Base-by-base conservation (phyloP, 2,329 filamentous ascomycete genomes). In the Orbilia oligospora region DNA sequence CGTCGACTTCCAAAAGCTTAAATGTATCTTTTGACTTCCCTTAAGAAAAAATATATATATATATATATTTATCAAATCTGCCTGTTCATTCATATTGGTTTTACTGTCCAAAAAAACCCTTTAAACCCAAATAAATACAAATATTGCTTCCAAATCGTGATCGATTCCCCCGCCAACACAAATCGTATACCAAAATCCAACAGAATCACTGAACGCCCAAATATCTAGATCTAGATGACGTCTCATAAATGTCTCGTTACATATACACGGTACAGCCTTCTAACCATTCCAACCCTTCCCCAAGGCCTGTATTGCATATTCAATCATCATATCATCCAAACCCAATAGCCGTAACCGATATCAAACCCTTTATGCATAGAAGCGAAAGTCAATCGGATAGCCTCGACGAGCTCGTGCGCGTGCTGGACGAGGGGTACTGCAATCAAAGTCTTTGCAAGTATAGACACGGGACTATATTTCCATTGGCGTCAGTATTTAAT, bases 391-490 rank as follows among this genome's bases (percentile, higher is more conserved):
- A 8, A 61, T 61, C 1, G 56, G 56, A 18, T 61, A 61, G 41
- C 56, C 5, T 12, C 56, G 56, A 44, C 56, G 56, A 61, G 56
- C 36, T 27, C 14, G 33, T 6, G 56, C 36, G n/a, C 14, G 33
- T 6, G 56, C 14, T 4, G 56, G 36, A 24, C 18, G 36, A 44
- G 56, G 56, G 44, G 24, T 5, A 20, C 56, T 61, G 36, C 56
- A 61, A 9, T 61, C 56, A 5, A 30, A 61, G 20, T 61, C 18
- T 0, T 27, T 30, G 36, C 56, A 61, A n/a, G 36, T 44, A n/a
- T 61, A 61, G 56, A 18, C n/a, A 24, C 56, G 33, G 9, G 56
- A 61, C 56, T 61, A 44, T 61, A 44, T 44, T 61, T n/a, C 18
- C 24, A 6, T 14, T n/a, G 2, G 12, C 36, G 14, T 56, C 38